Evolutionary conservation across 306 rosid genomes (phyloP), one percentile per base, ranked within the genome.

Genomic region (Hippophae gyantsensis): DNA sequence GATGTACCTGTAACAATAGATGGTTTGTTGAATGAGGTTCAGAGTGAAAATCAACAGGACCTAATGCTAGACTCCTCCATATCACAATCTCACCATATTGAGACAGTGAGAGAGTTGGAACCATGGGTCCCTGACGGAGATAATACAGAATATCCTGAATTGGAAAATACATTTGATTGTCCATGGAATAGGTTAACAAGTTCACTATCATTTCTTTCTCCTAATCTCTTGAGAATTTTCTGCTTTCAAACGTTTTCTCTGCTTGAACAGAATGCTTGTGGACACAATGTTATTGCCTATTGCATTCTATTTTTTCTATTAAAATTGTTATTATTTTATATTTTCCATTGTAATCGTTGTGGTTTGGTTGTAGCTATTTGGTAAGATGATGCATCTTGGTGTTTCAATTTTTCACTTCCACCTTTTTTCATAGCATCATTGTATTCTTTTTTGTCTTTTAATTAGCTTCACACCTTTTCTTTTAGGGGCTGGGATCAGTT

Each of bases 121-220:
- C 96, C 82, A 10, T 92, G 99, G 99, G 70, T 92, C 43, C 99
- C 99, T 56, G 96, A 84, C 78, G 90, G 85, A 72, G 86, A 81
- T 66, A 86, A 58, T 70, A 88, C 88, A 53, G 86, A 69, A 42
- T 74, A 76, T 74, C 96, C 99, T 73, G 99, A 88, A 53, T 78
- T 88, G 74, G 99, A 92, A 48, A 81, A 78, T 81, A 77, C 68
- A 72, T 92, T 92, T 74, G 89, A 84, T 69, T 79, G 73, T 62
- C 74, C 69, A 52, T 79, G 89, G 96, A 85, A 92, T 59, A 92
- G 99, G 99, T 92, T 69, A 32, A 32, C 38, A 32, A 32, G 3
- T 32, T 32, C 38, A 32, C 38, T 4, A 42, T 52, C 48, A 66
- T 69, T n/a, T 53, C 56, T 64, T 76, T 76, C 65, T 78, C 76